A percentile compares a stretch with the other conserved stretches of the same genome.
Conservation (phyloP, 164 flowering plant species). For the Malania oleifera region DNA sequence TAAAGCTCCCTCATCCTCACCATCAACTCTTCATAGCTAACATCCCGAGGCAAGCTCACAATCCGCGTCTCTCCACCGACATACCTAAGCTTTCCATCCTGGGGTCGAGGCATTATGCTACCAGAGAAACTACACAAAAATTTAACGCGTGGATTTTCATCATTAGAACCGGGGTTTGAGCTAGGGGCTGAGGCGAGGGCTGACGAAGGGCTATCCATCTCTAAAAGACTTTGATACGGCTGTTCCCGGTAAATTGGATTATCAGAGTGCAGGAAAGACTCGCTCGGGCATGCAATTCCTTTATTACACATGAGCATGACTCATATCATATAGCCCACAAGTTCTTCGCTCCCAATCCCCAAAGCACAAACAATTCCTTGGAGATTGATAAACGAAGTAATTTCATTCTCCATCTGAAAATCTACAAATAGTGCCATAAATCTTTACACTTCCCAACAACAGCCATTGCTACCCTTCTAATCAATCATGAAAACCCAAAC, state of each 20-base stretch:
- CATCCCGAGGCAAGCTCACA: slow-evolving; percentile 68
- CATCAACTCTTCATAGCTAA: slow-evolving; percentile 70
- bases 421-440: background rate
- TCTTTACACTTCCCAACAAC: no score
- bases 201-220: slow-evolving; percentile 47
- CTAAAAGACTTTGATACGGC: slow-evolving; percentile 10
- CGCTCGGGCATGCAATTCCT: slow-evolving; percentile 17
- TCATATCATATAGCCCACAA: slow-evolving; percentile 11
- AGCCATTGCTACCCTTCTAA: no score
- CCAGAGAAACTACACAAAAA: slow-evolving; percentile 89
- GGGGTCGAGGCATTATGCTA: slow-evolving; percentile 88
- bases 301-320: slow-evolving; percentile 40
- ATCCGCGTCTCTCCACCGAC: slow-evolving; percentile 98
- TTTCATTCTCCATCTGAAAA: slow-evolving; percentile 10
- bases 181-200: slow-evolving; percentile 15
- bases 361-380: slow-evolving; percentile 1
- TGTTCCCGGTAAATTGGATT: slow-evolving; percentile 13
- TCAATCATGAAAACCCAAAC: background rate
- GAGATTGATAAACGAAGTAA: background rate
- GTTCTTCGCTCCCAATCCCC: background rate
- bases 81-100: slow-evolving; percentile 88
- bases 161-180: slow-evolving; percentile 28
- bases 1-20: slow-evolving; percentile 73
- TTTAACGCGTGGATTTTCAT: slow-evolving; percentile 66
- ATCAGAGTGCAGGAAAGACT: slow-evolving; percentile 8